Evolutionary conservation across 2,329 filamentous ascomycete genomes (phyloP), one percentile per base, ranked within the genome.

Genomic region (Arthrinium puccinioides): DNA sequence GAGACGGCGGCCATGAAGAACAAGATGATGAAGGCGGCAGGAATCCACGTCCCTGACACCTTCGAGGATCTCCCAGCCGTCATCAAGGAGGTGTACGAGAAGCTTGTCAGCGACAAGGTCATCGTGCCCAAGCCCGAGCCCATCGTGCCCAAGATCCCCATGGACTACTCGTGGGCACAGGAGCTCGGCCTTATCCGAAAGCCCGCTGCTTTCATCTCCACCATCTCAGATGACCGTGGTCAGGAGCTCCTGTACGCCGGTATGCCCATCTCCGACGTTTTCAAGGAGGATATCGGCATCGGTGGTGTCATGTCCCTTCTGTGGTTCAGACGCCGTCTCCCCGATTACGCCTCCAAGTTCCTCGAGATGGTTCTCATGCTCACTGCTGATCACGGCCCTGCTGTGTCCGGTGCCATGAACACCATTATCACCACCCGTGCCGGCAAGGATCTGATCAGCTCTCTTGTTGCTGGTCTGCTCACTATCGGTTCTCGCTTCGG

Each of bases 331-430:
- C 89, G 92, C 67, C 86, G 92, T 61, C 84, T 98, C 46, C 92
- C 92, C 47, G 74, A 84, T 60, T 97, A 96, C 64, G 92, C 92
- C 59, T 94, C 87, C 77, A 94, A 94, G 72, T 98, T 98, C 78
- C 72, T 98, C 53, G 92, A 98, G 77, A 98, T 98, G 92, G 92
- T 98, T 50, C 90, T 98, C 65, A 98, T 98, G 92, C 81, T 98
- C 60, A 98, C 92, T 60, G 92, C 92, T 55, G 92, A 98, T 62
- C 92, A 98, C 81, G 92, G 92, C 69, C 92, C 92, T 38, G 92
- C 92, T 55, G 92, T 98, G 54, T 98, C 92, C 54, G 92, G 92
- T 78, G 92, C 92, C 66, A 98, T 98, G 92, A 98, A 98, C 83
- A 98, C 92, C 63, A 98, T 98, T 65, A 97, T 98, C 64, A 98